Percentiles rank a stretch among this genome's conserved stretches.
Evolutionary conservation across 2,329 filamentous ascomycete genomes (phyloP).

Genomic region (Scolecobasidium constrictum): DNA sequence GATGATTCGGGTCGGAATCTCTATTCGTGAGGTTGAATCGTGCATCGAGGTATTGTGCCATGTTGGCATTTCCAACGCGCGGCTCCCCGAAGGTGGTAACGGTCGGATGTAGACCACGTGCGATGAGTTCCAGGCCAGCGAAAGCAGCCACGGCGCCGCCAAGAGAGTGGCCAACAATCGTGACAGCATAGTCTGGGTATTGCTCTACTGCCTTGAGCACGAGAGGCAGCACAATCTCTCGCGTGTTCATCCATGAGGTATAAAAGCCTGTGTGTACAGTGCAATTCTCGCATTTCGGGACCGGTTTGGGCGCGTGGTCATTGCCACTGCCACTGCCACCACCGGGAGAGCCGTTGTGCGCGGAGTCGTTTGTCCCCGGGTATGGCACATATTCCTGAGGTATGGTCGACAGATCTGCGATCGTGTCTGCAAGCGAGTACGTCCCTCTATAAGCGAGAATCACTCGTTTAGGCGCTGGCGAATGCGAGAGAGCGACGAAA

Average conservation of each 20-base stretch:
- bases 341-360: no score
- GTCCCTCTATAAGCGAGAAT: slow-evolving; percentile 88
- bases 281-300: slow-evolving; percentile 62
- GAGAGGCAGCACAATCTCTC: slow-evolving; percentile 55
- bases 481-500: slow-evolving; percentile 81
- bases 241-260: slow-evolving; percentile 68
- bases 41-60: slow-evolving; percentile 43
- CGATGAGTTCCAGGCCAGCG: slow-evolving; percentile 74
- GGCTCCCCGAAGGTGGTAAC: slow-evolving; percentile 95
- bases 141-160: slow-evolving; percentile 87
- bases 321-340: no score
- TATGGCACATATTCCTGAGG: slow-evolving; percentile 90
- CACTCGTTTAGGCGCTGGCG: slow-evolving; percentile 49
- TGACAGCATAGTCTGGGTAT: slow-evolving; percentile 62
- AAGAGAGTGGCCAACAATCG: slow-evolving; percentile 80
- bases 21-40: slow-evolving; percentile 31
- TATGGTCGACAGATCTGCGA: slow-evolving; percentile 79
- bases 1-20: slow-evolving; percentile 10
- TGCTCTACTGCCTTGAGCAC: slow-evolving; percentile 48
- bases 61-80: slow-evolving; percentile 42
- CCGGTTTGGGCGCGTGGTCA: slow-evolving; percentile 11
- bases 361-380: slow-evolving; percentile 41
- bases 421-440: slow-evolving; percentile 84
- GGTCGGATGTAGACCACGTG: slow-evolving; percentile 61
- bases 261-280: slow-evolving; percentile 90